Evolutionary conservation across 2,329 filamentous ascomycete genomes (phyloP).

Genomic region (Phaeosphaeriaceae sp.): DNA sequence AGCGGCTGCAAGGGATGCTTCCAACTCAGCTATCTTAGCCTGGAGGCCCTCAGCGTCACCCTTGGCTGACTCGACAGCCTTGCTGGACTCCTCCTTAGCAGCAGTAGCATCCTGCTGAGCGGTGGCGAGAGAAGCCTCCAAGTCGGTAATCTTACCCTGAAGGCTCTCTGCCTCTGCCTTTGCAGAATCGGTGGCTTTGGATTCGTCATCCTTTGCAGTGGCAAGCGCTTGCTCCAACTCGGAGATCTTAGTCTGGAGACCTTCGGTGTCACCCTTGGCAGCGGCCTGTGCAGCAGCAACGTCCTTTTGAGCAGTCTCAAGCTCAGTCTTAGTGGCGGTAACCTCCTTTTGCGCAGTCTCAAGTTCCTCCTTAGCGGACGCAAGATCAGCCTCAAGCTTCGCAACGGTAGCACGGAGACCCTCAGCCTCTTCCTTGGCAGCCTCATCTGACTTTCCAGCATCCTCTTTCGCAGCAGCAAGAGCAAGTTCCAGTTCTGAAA

Average conservation of each 20-base stretch:
- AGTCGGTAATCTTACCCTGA: slow-evolving; percentile 25
- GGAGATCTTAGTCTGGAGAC: slow-evolving; percentile 21
- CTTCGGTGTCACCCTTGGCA: slow-evolving; percentile 22
- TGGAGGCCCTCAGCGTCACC: slow-evolving; percentile 15
- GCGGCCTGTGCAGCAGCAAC: slow-evolving; percentile 4
- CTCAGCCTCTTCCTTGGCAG: slow-evolving; percentile 18
- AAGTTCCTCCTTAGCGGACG: slow-evolving; percentile 21
- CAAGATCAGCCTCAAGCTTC: slow-evolving; percentile 28
- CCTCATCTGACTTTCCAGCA: slow-evolving; percentile 13
- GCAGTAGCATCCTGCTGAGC: slow-evolving; percentile 3
- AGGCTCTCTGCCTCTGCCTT: slow-evolving; percentile 22
- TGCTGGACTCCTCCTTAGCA: slow-evolving; percentile 9
- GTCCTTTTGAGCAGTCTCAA: slow-evolving; percentile 11
- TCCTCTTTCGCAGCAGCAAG: slow-evolving; percentile 19
- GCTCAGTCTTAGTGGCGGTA: slow-evolving; percentile 14
- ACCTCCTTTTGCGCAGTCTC: slow-evolving; percentile 19
- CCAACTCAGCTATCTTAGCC: slow-evolving; percentile 15
- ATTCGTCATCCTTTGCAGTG: slow-evolving; percentile 23
- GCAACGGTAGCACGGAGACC: slow-evolving; percentile 24
- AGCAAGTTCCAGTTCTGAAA: slow-evolving; percentile 25
- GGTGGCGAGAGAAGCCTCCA: slow-evolving; percentile 21
- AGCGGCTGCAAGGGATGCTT: slow-evolving; percentile 3
- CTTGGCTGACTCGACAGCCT: slow-evolving; percentile 20
- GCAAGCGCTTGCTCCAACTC: slow-evolving; percentile 22
- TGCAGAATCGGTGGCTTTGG: slow-evolving; percentile 24